Conservation (phyloP, 805 yeast genomes). For the Sugiyamaella lignohabitans region DNA sequence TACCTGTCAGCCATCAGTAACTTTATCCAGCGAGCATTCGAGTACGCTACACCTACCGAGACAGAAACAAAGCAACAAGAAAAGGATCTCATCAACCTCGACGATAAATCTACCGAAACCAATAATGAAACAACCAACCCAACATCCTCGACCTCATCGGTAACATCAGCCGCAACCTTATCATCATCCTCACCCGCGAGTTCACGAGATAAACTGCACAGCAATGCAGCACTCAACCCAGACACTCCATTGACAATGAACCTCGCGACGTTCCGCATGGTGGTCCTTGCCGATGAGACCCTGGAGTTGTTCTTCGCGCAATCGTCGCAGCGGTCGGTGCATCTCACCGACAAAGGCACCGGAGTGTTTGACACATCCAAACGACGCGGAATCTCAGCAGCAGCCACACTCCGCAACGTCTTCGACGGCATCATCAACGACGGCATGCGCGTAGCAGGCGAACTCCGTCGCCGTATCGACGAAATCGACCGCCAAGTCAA, state of each 20-base stretch:
- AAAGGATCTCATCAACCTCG: not conserved
- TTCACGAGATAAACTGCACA: slow-evolving; percentile 29
- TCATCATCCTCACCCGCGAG: not conserved
- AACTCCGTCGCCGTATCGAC: slow-evolving; percentile 84
- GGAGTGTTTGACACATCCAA: slow-evolving; percentile 33
- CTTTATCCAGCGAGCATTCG: slow-evolving; percentile 81
- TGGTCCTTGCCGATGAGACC: slow-evolving; percentile 86
- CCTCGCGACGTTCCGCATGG: slow-evolving; percentile 90
- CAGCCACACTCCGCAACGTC: slow-evolving; percentile 59
- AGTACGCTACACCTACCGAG: slow-evolving; percentile 73
- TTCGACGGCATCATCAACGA: slow-evolving; percentile 88
- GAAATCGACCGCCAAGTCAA: slow-evolving; percentile 29
- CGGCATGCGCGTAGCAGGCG: slow-evolving; percentile 85
- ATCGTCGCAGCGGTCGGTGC: slow-evolving; percentile 61
- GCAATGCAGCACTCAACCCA: slow-evolving; percentile 81
- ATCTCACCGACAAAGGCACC: slow-evolving; percentile 36
- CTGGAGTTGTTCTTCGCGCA: slow-evolving; percentile 76
- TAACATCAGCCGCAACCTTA: too few species aligned
- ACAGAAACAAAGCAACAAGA: slow-evolving; percentile 13
- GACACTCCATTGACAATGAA: slow-evolving; percentile 66
- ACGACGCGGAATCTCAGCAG: slow-evolving; percentile 29
- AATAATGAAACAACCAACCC: too few species aligned
- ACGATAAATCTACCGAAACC: slow-evolving; percentile 10
- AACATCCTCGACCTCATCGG: not conserved
- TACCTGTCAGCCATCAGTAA: slow-evolving; percentile 82